Evolutionary conservation across 2,329 filamentous ascomycete genomes (phyloP).

Genomic region (Davidsoniella australis): DNA sequence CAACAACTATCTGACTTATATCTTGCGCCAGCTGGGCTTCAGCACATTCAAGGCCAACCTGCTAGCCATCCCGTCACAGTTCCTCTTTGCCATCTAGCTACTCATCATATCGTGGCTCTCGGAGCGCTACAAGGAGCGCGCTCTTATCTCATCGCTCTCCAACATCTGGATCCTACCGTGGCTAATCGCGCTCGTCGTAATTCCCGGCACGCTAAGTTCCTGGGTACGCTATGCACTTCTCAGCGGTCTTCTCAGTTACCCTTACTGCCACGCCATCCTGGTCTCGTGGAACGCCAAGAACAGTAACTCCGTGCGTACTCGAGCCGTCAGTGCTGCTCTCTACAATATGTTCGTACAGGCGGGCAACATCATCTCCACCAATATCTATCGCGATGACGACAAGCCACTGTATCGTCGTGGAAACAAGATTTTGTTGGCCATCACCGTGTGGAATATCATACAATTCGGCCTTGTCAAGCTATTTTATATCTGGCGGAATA

Average conservation of each 20-base stretch:
- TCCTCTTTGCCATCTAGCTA: constrained; percentile 29
- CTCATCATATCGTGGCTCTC: constrained; percentile 29
- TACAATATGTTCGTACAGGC: constrained; percentile 32
- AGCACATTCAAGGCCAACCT: constrained; percentile 29
- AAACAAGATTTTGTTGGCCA: constrained; percentile 31
- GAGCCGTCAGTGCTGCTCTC: constrained; percentile 29
- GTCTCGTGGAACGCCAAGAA: constrained; percentile 31
- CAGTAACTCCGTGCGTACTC: constrained; percentile 30
- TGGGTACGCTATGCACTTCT: constrained; percentile 27
- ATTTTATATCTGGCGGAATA: constrained; percentile 32
- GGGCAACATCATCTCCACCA: constrained; percentile 26
- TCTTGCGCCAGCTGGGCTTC: constrained; percentile 26
- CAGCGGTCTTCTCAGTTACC: constrained; percentile 27
- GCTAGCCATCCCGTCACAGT: constrained; percentile 27
- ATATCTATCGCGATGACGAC: constrained; percentile 40
- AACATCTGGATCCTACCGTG: constrained; percentile 35
- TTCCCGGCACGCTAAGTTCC: constrained; percentile 21
- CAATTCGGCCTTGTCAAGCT: constrained; percentile 27
- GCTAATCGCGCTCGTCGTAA: constrained; percentile 26
- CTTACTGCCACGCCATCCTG: constrained; percentile 31
- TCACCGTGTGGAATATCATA: constrained; percentile 30
- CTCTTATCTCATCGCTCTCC: constrained; percentile 27
- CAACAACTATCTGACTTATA: constrained; percentile 28
- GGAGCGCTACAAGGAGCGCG: constrained; percentile 26
- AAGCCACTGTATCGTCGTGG: constrained; percentile 33